Conservation (phyloP, 306 rosid species). For the Trifolium fragiferum region DNA sequence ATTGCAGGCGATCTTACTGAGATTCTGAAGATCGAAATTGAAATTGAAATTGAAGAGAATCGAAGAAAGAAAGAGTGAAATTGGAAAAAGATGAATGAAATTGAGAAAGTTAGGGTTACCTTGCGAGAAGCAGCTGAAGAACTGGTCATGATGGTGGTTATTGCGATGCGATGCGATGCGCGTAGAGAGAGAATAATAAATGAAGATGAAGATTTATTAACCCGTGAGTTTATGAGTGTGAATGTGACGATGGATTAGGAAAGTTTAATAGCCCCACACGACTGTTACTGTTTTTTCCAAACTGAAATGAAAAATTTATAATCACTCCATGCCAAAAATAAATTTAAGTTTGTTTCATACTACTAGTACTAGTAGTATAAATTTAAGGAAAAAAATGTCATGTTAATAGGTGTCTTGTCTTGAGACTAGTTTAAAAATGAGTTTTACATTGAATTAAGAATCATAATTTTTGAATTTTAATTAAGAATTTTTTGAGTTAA, state of each 20-base stretch:
- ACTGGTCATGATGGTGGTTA: conserved; percentile 92
- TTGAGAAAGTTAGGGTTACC: conserved; percentile 53
- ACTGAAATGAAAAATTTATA: no score
- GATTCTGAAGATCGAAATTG: conserved; percentile 60
- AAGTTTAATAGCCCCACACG: not conserved
- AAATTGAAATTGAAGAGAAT: conserved; percentile 21
- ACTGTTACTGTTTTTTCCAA: not conserved
- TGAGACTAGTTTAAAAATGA: no score
- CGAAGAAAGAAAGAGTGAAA: not conserved
- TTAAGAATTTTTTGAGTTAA: no score
- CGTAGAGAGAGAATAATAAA: conserved; percentile 24
- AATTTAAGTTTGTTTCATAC: no score
- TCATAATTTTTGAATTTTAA: no score
- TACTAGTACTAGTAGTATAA: no score
- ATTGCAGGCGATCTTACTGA: conserved; percentile 98
- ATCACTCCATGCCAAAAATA: no score
- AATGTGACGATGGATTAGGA: conserved; percentile 46
- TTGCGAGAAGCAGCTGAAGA: conserved; percentile 90
- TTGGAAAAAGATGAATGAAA: not conserved
- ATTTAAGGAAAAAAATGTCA: no score
- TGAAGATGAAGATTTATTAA: conserved; percentile 38
- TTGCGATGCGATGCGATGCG: no score
- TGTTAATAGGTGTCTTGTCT: no score
- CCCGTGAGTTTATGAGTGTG: conserved; percentile 32
- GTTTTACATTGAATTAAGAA: no score